A percentile compares a stretch with the other conserved stretches of the same genome.
Evolutionary conservation across 208 protist species (phyloP).

Genomic region (Zelonia costaricensis): DNA sequence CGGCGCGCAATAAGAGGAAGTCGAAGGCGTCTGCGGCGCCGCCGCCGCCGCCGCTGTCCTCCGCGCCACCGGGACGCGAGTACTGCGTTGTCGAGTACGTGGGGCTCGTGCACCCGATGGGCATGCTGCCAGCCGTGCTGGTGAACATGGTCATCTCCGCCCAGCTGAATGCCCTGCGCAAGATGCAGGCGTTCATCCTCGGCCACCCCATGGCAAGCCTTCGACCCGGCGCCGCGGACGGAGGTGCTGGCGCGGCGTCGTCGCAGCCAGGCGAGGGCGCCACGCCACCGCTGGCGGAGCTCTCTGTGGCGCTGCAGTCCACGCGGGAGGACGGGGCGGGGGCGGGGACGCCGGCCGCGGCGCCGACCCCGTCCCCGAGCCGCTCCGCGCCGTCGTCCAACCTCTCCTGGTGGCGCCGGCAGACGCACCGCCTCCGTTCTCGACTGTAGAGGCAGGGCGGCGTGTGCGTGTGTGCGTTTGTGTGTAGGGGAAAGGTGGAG

Average conservation of each 20-base stretch:
- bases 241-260: not conserved
- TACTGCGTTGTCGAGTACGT: slow-evolving; percentile 72
- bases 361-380: no score
- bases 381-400: not conserved
- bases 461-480: no score
- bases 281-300: slow-evolving; percentile 11
- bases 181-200: slow-evolving; percentile 53
- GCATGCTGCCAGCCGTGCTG: slow-evolving; percentile 57
- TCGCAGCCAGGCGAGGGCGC: slow-evolving; percentile 2
- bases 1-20: no score
- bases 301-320: slow-evolving; percentile 9
- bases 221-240: not conserved
- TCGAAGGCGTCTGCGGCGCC: not conserved
- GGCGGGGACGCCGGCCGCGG: not conserved
- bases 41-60: not conserved
- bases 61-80: not conserved
- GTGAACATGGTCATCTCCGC: slow-evolving; percentile 69
- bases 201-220: slow-evolving; percentile 34
- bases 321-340: not conserved
- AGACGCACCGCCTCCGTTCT: not conserved
- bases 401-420: slow-evolving; percentile 8
- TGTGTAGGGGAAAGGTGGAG: no score
- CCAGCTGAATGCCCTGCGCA: slow-evolving; percentile 44
- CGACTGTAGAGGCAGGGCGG: slow-evolving; percentile 8
- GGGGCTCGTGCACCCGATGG: slow-evolving; percentile 80